Evolutionary conservation across 805 yeast genomes (phyloP).

Genomic region (Metschnikowia cubensis): DNA sequence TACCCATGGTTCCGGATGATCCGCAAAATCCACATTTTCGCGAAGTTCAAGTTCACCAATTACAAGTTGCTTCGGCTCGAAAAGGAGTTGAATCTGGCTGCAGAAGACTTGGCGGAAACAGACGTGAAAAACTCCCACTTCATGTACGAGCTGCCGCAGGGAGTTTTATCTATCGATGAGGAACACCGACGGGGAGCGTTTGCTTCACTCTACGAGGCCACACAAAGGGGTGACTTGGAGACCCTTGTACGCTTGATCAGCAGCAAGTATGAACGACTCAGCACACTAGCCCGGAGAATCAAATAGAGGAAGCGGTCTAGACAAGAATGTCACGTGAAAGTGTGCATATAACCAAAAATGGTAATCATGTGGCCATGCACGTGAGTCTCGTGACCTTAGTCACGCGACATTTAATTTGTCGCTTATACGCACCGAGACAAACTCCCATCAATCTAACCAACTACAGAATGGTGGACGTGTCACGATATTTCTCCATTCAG

Average conservation of each 20-base stretch:
- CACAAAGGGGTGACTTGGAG: constrained; percentile 8
- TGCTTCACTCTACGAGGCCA: constrained; percentile 15
- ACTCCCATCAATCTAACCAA: neutral
- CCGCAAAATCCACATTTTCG: constrained; percentile 56
- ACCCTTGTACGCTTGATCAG: constrained; percentile 9
- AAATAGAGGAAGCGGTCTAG: neutral
- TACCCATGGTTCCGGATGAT: constrained; percentile 73
- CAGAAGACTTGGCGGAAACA: constrained; percentile 11
- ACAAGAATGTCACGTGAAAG: too few relatives aligned
- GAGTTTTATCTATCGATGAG: neutral
- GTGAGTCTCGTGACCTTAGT: neutral
- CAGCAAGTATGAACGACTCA: constrained; percentile 15
- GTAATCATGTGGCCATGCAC: neutral
- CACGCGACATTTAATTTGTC: neutral
- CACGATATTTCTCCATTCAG: constrained; percentile 57
- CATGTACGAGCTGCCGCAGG: constrained; percentile 13
- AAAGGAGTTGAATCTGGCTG: constrained; percentile 21
- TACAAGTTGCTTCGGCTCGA: constrained; percentile 44
- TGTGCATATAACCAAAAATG: too few relatives aligned
- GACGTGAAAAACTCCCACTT: constrained; percentile 12
- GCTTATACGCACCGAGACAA: neutral
- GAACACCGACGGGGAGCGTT: constrained; percentile 14
- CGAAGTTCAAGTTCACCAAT: constrained; percentile 53
- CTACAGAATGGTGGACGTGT: constrained; percentile 14
- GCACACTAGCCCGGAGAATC: constrained; percentile 7